These are phyloP conservation scores for Pinus taeda DNA, from an alignment of 75 land plant genomes.

Conservation along the genomic window DNA sequence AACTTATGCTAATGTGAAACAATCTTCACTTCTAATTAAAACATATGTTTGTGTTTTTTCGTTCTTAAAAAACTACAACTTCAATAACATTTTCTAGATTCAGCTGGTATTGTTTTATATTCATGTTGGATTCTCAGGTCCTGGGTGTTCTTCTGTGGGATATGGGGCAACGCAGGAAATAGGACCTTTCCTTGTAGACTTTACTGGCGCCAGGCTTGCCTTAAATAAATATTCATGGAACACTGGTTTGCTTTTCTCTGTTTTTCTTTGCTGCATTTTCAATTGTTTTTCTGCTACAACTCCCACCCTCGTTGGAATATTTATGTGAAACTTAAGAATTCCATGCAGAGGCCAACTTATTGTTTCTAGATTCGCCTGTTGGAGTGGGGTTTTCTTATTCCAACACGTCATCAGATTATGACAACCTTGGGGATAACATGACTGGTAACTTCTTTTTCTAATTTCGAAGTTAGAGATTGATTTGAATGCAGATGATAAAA, in stretches of 20 bases:
- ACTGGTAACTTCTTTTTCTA: not conserved
- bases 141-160: constrained; percentile 86
- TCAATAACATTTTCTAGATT: too few relatives aligned
- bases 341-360: constrained; percentile 4
- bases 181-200: constrained; percentile 64
- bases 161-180: constrained; percentile 80
- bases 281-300: not conserved
- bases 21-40: too few relatives aligned
- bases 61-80: too few relatives aligned
- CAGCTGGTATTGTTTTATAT: too few relatives aligned
- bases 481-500: not conserved
- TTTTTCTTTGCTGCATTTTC: too few relatives aligned
- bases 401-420: not conserved
- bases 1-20: too few relatives aligned
- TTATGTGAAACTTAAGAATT: not conserved
- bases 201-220: constrained; percentile 36
- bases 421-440: not conserved
- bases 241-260: constrained; percentile 29
- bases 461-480: not conserved
- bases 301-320: not conserved
- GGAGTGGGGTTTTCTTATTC: constrained; percentile 13
- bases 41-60: too few relatives aligned
- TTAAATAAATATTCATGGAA: constrained; percentile 65
- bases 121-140: constrained; percentile 19
- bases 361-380: constrained; percentile 6